A percentile compares a stretch with the other conserved stretches of the same genome.
Evolutionary conservation across 768 basidiomycete genomes (phyloP).

Genomic region (Termitomyces bulborhizus): DNA sequence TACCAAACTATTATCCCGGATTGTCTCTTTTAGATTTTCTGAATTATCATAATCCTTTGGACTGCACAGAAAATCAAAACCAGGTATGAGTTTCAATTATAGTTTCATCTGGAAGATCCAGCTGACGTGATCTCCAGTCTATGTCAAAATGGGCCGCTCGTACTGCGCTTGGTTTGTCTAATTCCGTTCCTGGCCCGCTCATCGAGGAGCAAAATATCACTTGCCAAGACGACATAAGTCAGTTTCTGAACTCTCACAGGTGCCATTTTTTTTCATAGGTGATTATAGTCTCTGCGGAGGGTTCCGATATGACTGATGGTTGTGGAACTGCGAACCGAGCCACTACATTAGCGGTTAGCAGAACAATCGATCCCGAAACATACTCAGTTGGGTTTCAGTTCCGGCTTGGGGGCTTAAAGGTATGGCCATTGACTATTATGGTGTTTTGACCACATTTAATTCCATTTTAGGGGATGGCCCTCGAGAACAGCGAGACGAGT

Average conservation of each 20-base stretch:
- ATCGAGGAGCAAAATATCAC: constrained; percentile 31
- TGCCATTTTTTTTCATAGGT: background rate
- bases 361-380: constrained; percentile 27
- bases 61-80: constrained; percentile 26
- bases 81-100: constrained; percentile 36
- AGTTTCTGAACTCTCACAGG: constrained; percentile 10
- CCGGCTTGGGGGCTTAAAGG: constrained; percentile 44
- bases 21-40: constrained; percentile 42
- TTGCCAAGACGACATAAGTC: constrained; percentile 43
- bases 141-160: constrained; percentile 64
- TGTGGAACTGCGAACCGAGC: constrained; percentile 40
- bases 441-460: background rate
- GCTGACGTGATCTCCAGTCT: constrained; percentile 27
- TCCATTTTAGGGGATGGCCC: constrained; percentile 27
- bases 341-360: constrained; percentile 26
- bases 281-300: constrained; percentile 19
- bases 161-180: constrained; percentile 56
- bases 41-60: constrained; percentile 49
- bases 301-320: constrained; percentile 52
- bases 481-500: constrained; percentile 8
- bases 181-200: constrained; percentile 50
- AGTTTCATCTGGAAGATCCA: background rate
- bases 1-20: constrained; percentile 4
- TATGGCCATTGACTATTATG: constrained; percentile 8
- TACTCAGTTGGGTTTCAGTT: constrained; percentile 46